Evolutionary conservation across 1,284 basidiomycete species (phyloP), one percentile per base, ranked within the genome.

Genomic region (Ganoderma boninense): DNA sequence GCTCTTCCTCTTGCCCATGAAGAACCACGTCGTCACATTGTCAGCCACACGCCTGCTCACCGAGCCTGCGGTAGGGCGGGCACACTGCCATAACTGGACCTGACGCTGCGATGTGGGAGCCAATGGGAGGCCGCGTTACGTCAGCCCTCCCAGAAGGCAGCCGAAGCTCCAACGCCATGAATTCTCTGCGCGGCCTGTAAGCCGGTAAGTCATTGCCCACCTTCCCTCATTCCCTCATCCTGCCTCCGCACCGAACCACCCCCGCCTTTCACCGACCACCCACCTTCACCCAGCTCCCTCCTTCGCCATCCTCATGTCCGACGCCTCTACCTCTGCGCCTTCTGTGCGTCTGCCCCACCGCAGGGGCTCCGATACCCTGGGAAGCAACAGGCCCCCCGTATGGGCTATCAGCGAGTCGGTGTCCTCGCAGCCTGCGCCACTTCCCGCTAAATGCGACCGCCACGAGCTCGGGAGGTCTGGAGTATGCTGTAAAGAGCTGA

Each of bases 401-500:
- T 93, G 92, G 92, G 79, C 89, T 5, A 84, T 93, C 29, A 83
- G 87, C 44, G 73, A 84, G 4, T 79, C 78, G 18, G 72, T 68
- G 1, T 73, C 80, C 3, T 78, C 82, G 2, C 77, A 82, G n/a
- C 75, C 81, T 0, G 80, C 85, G 0, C 87, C 90, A 0, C 81
- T 89, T 1, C 80, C 84, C 14, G 82, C 87, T 16, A 90, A 90
- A 78, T 95, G 94, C 78, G 86, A 87, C 56, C 82, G 87, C 68
- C 83, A 88, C 69, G 80, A 82, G 52, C 84, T 81, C 18, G 78
- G 85, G 11, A 81, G 86, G 56, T 87, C 88, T 64, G 92, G 91
- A 3, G 82, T 95, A 2, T 96, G 95, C 81, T 96, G 95, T 82
- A 93, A 94, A 76, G 92, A 95, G 68, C 87, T 96, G 69, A 94